A percentile compares a stretch with the other conserved stretches of the same genome.
Evolutionary conservation across 2,329 filamentous ascomycete species (phyloP).

Genomic region (Cladosporium sp.): DNA sequence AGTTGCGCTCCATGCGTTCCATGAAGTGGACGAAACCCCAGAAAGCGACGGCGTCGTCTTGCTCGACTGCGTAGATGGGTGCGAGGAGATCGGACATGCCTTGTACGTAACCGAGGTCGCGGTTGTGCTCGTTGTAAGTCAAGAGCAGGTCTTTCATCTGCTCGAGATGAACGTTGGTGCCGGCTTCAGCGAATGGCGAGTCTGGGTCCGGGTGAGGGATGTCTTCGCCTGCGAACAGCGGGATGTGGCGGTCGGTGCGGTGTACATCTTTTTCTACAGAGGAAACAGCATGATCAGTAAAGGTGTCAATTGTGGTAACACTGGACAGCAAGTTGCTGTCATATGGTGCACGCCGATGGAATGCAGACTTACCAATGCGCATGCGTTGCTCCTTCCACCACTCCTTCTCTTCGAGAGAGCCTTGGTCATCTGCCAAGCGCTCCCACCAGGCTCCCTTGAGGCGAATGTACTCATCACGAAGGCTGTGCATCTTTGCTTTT

Average conservation of each 20-base stretch:
- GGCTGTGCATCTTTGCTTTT: slow-evolving; percentile 76
- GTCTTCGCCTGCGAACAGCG: slow-evolving; percentile 95
- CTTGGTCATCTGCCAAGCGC: slow-evolving; percentile 77
- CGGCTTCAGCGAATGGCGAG: slow-evolving; percentile 87
- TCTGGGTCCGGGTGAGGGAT: slow-evolving; percentile 95
- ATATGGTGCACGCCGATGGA: not conserved
- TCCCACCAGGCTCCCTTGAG: slow-evolving; percentile 98
- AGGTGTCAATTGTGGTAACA: slow-evolving; percentile 28
- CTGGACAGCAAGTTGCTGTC: slow-evolving; percentile 1
- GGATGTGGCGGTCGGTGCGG: slow-evolving; percentile 89
- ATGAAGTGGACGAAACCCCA: slow-evolving; percentile 97
- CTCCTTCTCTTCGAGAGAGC: slow-evolving; percentile 79
- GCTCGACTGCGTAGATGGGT: slow-evolving; percentile 93
- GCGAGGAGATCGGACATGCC: slow-evolving; percentile 97
- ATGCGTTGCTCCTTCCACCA: slow-evolving; percentile 96
- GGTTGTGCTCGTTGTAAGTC: slow-evolving; percentile 98
- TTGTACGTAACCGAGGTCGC: slow-evolving; percentile 92
- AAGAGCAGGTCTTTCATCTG: slow-evolving; percentile 99
- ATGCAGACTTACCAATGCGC: slow-evolving; percentile 73
- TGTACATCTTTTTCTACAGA: slow-evolving; percentile 95
- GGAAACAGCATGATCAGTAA: slow-evolving; percentile 51
- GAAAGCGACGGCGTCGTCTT: slow-evolving; percentile 95
- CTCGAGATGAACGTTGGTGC: slow-evolving; percentile 96
- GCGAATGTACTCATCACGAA: slow-evolving; percentile 90
- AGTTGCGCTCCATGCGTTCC: slow-evolving; percentile 97